A percentile compares a stretch with the other conserved stretches of the same genome.
phyloP scores from a whole-genome alignment of 2,329 filamentous ascomycete species.

The Colletotrichum incanum region DNA sequence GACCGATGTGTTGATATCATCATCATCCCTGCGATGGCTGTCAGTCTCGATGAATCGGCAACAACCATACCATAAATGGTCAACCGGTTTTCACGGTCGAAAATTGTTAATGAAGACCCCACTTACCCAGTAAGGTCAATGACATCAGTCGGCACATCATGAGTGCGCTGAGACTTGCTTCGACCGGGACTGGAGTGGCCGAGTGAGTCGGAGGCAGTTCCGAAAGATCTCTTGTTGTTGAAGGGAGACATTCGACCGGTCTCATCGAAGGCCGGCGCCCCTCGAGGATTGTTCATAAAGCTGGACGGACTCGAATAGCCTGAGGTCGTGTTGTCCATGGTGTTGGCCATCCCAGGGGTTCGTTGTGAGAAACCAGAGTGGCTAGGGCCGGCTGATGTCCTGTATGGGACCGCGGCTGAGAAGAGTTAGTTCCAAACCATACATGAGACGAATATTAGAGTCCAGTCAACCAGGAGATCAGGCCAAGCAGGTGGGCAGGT shows the following conservation, averaged over 20 bases:
- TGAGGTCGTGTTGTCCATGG: background rate
- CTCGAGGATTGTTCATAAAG: background rate
- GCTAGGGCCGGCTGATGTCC: constrained; percentile 1
- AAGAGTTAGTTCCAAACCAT: background rate
- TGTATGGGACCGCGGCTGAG: constrained; percentile 12
- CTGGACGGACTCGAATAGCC: background rate
- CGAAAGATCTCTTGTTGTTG: constrained; percentile 37
- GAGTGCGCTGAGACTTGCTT: constrained; percentile 37
- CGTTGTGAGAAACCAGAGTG: background rate
- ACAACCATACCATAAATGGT: background rate
- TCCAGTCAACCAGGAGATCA: background rate
- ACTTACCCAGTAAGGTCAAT: constrained; percentile 62
- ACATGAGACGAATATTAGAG: background rate
- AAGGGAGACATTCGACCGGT: background rate
- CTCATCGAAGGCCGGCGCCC: background rate
- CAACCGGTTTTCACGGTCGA: too few species aligned
- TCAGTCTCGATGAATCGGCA: constrained; percentile 41
- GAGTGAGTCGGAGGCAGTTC: constrained; percentile 17
- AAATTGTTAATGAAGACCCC: constrained; percentile 32
- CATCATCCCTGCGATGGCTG: constrained; percentile 52
- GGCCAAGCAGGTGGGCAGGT: background rate
- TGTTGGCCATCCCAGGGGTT: background rate
- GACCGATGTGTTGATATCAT: constrained; percentile 47
- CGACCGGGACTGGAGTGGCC: constrained; percentile 20
- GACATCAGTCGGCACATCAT: constrained; percentile 46